phyloP scores from a whole-genome alignment of 2,329 filamentous ascomycete species.

The Emericellopsis cladophorae region DNA sequence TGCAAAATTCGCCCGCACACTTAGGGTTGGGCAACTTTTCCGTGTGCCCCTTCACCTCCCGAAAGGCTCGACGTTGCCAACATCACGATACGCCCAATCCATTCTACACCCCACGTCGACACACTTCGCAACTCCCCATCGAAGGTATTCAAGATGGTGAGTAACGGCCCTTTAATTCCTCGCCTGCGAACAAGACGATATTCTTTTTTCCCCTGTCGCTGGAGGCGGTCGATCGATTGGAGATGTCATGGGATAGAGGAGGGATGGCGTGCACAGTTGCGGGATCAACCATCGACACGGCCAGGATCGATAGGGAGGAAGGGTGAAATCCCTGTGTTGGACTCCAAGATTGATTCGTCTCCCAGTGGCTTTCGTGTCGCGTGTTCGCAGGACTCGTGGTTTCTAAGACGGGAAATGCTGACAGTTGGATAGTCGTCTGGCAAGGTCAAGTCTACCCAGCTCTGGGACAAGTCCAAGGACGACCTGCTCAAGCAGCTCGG shows the following conservation, averaged over 20 bases:
- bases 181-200: background rate
- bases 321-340: too few species aligned
- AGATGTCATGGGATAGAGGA: too few species aligned
- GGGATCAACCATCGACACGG: too few species aligned
- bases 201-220: too few species aligned
- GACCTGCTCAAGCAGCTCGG: slow-evolving; percentile 91
- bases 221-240: too few species aligned
- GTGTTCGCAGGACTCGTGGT: too few species aligned
- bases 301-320: too few species aligned
- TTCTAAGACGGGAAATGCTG: slow-evolving; percentile 9
- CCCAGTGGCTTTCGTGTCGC: too few species aligned
- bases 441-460: slow-evolving; percentile 88
- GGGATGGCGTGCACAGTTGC: too few species aligned
- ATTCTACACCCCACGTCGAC: slow-evolving; percentile 12
- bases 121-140: slow-evolving; percentile 26
- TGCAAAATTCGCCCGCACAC: slow-evolving; percentile 5
- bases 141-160: slow-evolving; percentile 34
- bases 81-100: slow-evolving; percentile 11
- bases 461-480: slow-evolving; percentile 99
- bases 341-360: too few species aligned
- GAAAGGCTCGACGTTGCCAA: slow-evolving; percentile 16
- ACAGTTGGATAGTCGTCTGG: slow-evolving; percentile 27
- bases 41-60: slow-evolving; percentile 17
- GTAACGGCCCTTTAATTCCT: slow-evolving; percentile 10
- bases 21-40: slow-evolving; percentile 25